phyloP scores from a whole-genome alignment of 2,329 filamentous ascomycete genomes.

The Alternaria ethzedia region DNA sequence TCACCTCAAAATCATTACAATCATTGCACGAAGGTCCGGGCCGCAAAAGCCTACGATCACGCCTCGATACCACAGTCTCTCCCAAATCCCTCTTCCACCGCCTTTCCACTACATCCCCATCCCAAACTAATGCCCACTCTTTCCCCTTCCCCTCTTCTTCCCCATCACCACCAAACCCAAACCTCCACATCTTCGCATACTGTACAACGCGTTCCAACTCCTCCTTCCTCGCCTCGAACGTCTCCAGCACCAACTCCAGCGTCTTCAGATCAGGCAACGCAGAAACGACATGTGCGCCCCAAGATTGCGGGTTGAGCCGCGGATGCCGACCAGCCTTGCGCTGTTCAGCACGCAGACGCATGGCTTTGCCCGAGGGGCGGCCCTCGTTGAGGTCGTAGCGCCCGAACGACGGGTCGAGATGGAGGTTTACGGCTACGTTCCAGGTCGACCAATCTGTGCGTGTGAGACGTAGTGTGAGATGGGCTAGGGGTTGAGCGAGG shows the following conservation, averaged over 20 bases:
- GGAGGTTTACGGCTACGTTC: constrained; percentile 14
- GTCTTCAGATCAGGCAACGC: constrained; percentile 25
- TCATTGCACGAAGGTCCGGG: neutral
- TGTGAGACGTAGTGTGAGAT: constrained; percentile 25
- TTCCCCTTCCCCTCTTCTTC: neutral
- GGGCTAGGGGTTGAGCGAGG: constrained; percentile 15
- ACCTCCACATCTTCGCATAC: constrained; percentile 40
- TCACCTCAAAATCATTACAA: constrained; percentile 11
- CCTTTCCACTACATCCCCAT: constrained; percentile 25
- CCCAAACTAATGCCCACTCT: constrained; percentile 27
- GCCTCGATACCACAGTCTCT: neutral
- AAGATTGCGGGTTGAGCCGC: constrained; percentile 1
- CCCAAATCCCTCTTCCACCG: constrained; percentile 13
- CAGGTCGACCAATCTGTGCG: constrained; percentile 26
- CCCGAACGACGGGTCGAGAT: constrained; percentile 29
- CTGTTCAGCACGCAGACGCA: constrained; percentile 24
- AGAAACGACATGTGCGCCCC: constrained; percentile 17
- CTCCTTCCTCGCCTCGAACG: constrained; percentile 27
- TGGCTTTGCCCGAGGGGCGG: constrained; percentile 14
- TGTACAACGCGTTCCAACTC: constrained; percentile 35
- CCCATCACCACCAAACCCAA: constrained; percentile 17
- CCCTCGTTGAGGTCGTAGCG: neutral
- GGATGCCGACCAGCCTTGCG: constrained; percentile 21
- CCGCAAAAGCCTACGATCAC: neutral
- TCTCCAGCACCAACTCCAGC: constrained; percentile 34